These are phyloP conservation scores for Chlamydomonas asymmetrica DNA, from an alignment of 139 green algal genomes.

Conservation along the genomic window DNA sequence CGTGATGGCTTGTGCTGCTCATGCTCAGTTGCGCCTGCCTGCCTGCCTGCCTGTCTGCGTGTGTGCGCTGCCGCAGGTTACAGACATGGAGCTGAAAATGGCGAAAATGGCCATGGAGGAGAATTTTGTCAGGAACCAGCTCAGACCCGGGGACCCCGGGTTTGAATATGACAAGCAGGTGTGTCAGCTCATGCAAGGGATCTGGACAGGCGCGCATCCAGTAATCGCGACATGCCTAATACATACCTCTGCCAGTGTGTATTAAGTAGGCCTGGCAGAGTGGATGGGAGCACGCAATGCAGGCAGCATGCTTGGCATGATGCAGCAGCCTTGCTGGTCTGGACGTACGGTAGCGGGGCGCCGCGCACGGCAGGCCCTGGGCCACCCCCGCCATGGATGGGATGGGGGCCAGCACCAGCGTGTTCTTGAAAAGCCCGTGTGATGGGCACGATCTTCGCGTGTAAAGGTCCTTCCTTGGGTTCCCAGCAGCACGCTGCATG, in stretches of 20 bases:
- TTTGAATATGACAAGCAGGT: constrained; percentile 50
- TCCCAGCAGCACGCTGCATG: no score
- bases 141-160: constrained; percentile 29
- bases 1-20: no score
- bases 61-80: no score
- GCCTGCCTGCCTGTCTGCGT: no score
- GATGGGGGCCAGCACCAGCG: no score
- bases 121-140: constrained; percentile 33
- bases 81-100: constrained; percentile 39
- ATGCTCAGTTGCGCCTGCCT: no score
- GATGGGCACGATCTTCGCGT: no score
- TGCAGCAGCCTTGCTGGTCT: neutral
- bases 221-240: no score
- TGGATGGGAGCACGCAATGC: neutral
- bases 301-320: neutral
- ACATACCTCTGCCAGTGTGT: neutral
- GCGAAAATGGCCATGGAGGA: constrained; percentile 44
- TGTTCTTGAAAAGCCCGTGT: no score
- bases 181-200: neutral
- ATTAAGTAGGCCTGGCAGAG: neutral
- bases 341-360: neutral
- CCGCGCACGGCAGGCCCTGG: no score
- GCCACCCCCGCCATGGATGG: no score
- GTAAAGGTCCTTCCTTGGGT: no score
- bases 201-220: neutral